Conservation (phyloP, 2,329 filamentous ascomycete species). For the Blastomyces gilchristii region DNA sequence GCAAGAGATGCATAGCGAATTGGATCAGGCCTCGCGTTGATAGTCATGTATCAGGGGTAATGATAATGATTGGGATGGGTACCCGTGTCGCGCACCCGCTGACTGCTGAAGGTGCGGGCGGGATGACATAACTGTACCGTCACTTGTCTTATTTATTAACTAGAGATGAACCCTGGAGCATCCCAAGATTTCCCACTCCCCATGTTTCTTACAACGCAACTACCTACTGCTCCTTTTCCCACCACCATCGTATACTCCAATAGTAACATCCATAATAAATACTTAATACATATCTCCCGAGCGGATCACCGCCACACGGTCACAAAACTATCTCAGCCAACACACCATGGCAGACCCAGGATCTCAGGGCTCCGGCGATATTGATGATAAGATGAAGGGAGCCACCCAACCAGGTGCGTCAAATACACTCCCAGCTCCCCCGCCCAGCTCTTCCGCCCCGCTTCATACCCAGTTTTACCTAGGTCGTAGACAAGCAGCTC, state of each 20-base stretch:
- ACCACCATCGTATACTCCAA: not conserved
- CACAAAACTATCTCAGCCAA: not conserved
- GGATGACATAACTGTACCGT: not conserved
- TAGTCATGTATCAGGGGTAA: too few species aligned
- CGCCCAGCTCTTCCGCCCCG: not conserved
- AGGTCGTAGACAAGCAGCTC: not conserved
- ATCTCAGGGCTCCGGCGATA: not conserved
- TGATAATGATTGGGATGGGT: too few species aligned
- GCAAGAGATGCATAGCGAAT: slow-evolving; percentile 23
- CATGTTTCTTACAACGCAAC: not conserved
- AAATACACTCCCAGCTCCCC: not conserved
- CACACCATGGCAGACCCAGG: slow-evolving; percentile 4
- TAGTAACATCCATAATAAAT: not conserved
- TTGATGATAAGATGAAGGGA: slow-evolving; percentile 1
- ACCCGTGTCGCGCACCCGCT: too few species aligned
- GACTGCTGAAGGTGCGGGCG: not conserved
- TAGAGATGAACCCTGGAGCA: not conserved
- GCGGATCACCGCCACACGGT: not conserved
- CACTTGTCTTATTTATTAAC: not conserved
- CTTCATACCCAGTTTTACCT: not conserved
- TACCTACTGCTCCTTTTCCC: not conserved
- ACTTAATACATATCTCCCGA: not conserved
- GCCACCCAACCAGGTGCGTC: slow-evolving; percentile 2
- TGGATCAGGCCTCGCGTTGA: slow-evolving; percentile 18
- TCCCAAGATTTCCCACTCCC: not conserved